These are phyloP conservation scores for Boeremia exigua DNA, from an alignment of 2,329 filamentous ascomycete genomes.

Conservation along the genomic window DNA sequence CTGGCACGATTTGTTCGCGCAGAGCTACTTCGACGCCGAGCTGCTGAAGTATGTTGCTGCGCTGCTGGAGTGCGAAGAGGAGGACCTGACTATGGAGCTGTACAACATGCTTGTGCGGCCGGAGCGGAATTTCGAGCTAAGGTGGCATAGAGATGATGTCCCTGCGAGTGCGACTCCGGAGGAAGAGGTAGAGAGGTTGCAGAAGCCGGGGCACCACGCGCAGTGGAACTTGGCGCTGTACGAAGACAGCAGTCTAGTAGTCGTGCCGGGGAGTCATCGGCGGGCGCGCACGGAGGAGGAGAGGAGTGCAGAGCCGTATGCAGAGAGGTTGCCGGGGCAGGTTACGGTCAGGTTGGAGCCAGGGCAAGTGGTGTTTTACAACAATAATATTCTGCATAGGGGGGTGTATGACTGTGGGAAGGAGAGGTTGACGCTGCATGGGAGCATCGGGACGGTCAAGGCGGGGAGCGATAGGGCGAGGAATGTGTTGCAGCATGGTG, in stretches of 20 bases:
- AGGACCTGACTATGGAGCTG: conserved; percentile 81
- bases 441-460: conserved; percentile 68
- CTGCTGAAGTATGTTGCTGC: conserved; percentile 69
- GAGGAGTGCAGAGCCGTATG: conserved; percentile 70
- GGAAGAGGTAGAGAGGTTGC: conserved; percentile 70
- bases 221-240: conserved; percentile 89
- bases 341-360: conserved; percentile 69
- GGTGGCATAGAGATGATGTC: conserved; percentile 89
- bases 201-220: conserved; percentile 70
- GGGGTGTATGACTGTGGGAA: conserved; percentile 66
- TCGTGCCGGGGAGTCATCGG: conserved; percentile 77
- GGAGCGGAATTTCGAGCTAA: conserved; percentile 71
- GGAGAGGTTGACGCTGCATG: conserved; percentile 75
- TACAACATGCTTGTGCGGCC: conserved; percentile 86
- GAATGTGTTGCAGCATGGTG: conserved; percentile 77
- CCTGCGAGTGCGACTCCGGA: conserved; percentile 67
- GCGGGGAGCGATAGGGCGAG: conserved; percentile 66
- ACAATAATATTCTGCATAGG: conserved; percentile 85
- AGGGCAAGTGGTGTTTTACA: conserved; percentile 85
- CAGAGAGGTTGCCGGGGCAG: conserved; percentile 66
- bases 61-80: conserved; percentile 61
- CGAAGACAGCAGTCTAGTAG: conserved; percentile 72
- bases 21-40: conserved; percentile 73
- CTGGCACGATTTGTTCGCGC: conserved; percentile 66
- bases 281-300: conserved; percentile 74